A percentile compares a stretch with the other conserved stretches of the same genome.
Conservation (phyloP, 2,329 filamentous ascomycete genomes). For the Aspergillus terreus region DNA sequence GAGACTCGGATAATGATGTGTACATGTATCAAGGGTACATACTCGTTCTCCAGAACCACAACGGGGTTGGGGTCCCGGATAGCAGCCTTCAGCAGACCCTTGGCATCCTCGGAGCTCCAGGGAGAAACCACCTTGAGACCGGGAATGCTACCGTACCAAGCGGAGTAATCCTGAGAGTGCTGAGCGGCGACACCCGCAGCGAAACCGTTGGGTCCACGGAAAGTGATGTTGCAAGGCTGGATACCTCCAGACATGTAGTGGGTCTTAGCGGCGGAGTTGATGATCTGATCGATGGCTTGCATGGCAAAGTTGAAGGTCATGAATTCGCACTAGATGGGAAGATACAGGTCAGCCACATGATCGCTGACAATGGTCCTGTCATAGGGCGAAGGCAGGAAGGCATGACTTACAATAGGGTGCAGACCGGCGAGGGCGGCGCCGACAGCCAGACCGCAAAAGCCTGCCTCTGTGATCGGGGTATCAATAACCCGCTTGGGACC, state of each 20-base stretch:
- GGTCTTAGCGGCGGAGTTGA: constrained; percentile 98
- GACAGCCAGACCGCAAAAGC: constrained; percentile 89
- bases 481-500: constrained; percentile 97
- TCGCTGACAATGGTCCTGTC: neutral
- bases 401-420: constrained; percentile 69
- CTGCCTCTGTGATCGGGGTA: constrained; percentile 95
- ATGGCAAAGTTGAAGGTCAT: constrained; percentile 99
- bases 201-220: constrained; percentile 98
- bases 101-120: constrained; percentile 96
- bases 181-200: constrained; percentile 92
- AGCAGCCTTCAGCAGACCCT: constrained; percentile 94
- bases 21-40: constrained; percentile 18
- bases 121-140: constrained; percentile 95
- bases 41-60: constrained; percentile 82
- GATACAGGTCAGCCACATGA: neutral
- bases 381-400: neutral
- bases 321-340: constrained; percentile 75
- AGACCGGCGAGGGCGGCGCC: constrained; percentile 93
- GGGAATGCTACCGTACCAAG: constrained; percentile 98
- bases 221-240: constrained; percentile 99
- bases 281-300: constrained; percentile 99
- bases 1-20: neutral
- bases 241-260: constrained; percentile 99
- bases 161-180: constrained; percentile 98
- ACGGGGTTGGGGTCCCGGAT: constrained; percentile 98